Percentiles rank a stretch among this genome's conserved stretches.
Evolutionary conservation across 2,329 filamentous ascomycete genomes (phyloP).

Genomic region (Fusarium sororula): DNA sequence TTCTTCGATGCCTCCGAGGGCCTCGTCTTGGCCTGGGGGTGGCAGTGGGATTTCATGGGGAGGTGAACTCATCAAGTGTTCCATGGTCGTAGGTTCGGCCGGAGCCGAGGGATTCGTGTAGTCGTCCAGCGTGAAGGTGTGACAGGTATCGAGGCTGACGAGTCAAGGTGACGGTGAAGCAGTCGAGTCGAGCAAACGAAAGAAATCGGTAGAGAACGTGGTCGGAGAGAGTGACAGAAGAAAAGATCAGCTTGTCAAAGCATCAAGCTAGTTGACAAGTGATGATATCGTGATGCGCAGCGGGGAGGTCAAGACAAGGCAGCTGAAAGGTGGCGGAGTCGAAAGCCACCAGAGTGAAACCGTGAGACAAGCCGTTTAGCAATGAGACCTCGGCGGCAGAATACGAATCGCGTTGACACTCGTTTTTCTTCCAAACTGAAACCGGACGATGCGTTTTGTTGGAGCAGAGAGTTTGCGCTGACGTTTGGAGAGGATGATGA

Average conservation of each 20-base stretch:
- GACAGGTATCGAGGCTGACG: not conserved
- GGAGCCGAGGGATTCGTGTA: slow-evolving; percentile 37
- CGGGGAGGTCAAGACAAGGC: slow-evolving; percentile 3
- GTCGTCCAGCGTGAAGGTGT: slow-evolving; percentile 57
- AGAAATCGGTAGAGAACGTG: slow-evolving; percentile 38
- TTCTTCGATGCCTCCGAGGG: slow-evolving; percentile 57
- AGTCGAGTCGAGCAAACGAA: slow-evolving; percentile 20
- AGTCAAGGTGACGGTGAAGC: not conserved
- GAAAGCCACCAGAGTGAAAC: slow-evolving; percentile 24
- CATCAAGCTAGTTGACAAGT: slow-evolving; percentile 39
- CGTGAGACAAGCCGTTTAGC: slow-evolving; percentile 24
- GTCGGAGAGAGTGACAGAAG: slow-evolving; percentile 6
- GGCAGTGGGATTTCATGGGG: slow-evolving; percentile 44
- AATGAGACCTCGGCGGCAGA: not conserved
- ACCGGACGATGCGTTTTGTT: not conserved
- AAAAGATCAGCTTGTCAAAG: slow-evolving; percentile 35
- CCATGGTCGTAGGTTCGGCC: slow-evolving; percentile 53
- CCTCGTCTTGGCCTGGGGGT: slow-evolving; percentile 56
- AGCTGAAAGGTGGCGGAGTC: slow-evolving; percentile 24
- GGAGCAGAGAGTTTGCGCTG: slow-evolving; percentile 32
- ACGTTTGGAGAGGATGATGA: slow-evolving; percentile 32
- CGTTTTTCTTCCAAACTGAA: not conserved
- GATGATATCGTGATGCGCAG: slow-evolving; percentile 18
- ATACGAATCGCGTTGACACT: not conserved
- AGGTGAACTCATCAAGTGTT: slow-evolving; percentile 45